A percentile compares a stretch with the other conserved stretches of the same genome.
phyloP scores from a whole-genome alignment of 1,139 yeast species.

The Suzukiozyma palmioleophila region DNA sequence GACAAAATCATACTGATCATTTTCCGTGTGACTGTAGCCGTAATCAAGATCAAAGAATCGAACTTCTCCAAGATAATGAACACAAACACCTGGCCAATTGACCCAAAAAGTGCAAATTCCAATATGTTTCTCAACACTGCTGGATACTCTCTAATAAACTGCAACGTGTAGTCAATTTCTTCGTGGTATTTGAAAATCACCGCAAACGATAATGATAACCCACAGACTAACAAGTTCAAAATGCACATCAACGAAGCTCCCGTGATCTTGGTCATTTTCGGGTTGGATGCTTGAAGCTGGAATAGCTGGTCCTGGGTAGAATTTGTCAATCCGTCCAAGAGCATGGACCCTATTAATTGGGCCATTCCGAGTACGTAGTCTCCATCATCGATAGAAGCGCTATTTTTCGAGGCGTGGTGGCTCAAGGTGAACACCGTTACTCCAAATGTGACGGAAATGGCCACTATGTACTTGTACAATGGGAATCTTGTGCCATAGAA shows the following conservation, averaged over 20 bases:
- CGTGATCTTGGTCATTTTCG: constrained; percentile 15
- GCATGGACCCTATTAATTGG: constrained; percentile 57
- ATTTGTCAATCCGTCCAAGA: constrained; percentile 88
- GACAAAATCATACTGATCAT: constrained; percentile 93
- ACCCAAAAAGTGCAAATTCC: constrained; percentile 74
- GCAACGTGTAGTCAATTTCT: constrained; percentile 47
- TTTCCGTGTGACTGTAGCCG: constrained; percentile 93
- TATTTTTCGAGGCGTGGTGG: constrained; percentile 16
- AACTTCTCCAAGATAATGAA: constrained; percentile 78
- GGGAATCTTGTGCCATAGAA: constrained; percentile 74
- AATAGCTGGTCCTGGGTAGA: constrained; percentile 89
- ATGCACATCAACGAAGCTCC: constrained; percentile 90
- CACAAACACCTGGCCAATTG: constrained; percentile 89
- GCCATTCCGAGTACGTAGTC: constrained; percentile 51
- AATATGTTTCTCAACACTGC: constrained; percentile 54
- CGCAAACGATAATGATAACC: constrained; percentile 37
- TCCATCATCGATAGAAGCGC: constrained; percentile 33
- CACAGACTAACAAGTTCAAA: constrained; percentile 56
- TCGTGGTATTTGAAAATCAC: constrained; percentile 34
- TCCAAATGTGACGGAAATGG: constrained; percentile 70
- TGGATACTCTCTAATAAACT: constrained; percentile 40
- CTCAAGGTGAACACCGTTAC: constrained; percentile 72
- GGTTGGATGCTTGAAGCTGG: constrained; percentile 23
- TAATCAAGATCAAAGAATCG: constrained; percentile 79
- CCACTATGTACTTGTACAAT: constrained; percentile 71